Conservation (phyloP, 768 basidiomycete genomes). For the Phylloporus sp. region DNA sequence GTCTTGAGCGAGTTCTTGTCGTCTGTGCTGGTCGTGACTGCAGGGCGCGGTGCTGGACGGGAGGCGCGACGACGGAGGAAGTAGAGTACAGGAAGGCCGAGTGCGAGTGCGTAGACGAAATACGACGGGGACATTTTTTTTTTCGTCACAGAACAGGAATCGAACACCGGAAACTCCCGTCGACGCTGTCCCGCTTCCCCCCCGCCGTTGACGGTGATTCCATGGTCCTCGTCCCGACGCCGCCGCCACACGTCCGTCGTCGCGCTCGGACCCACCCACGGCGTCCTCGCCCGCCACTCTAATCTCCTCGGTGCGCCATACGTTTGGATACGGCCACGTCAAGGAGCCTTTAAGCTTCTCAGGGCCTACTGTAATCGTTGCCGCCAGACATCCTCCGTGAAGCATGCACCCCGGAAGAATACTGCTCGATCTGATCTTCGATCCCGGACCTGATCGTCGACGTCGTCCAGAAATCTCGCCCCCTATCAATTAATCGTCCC, state of each 20-base stretch:
- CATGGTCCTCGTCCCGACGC: not conserved
- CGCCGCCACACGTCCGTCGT: conserved; percentile 14
- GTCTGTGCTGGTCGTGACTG: conserved; percentile 16
- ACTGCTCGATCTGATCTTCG: conserved; percentile 27
- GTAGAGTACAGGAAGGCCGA: conserved; percentile 30
- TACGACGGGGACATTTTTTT: conserved; percentile 5
- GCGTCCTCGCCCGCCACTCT: not conserved
- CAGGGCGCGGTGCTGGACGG: conserved; percentile 4
- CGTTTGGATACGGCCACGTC: conserved; percentile 5
- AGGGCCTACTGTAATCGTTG: conserved; percentile 6
- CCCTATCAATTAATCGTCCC: conserved; percentile 22
- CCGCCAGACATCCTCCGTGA: conserved; percentile 18
- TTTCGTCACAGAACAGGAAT: conserved; percentile 3
- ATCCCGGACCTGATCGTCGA: conserved; percentile 30
- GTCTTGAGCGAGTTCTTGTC: conserved; percentile 40
- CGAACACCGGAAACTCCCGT: conserved; percentile 16
- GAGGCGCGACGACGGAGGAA: conserved; percentile 9
- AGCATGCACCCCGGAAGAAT: conserved; percentile 18
- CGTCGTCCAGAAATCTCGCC: not conserved
- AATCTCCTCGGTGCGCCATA: conserved; percentile 7
- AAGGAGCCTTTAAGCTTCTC: conserved; percentile 12
- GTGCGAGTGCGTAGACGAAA: conserved; percentile 29
- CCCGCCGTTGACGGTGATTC: no score
- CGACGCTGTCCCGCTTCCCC: not conserved
- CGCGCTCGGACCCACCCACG: no score